Conservation (phyloP, 1,284 basidiomycete species). For the Dichomitus squalens region DNA sequence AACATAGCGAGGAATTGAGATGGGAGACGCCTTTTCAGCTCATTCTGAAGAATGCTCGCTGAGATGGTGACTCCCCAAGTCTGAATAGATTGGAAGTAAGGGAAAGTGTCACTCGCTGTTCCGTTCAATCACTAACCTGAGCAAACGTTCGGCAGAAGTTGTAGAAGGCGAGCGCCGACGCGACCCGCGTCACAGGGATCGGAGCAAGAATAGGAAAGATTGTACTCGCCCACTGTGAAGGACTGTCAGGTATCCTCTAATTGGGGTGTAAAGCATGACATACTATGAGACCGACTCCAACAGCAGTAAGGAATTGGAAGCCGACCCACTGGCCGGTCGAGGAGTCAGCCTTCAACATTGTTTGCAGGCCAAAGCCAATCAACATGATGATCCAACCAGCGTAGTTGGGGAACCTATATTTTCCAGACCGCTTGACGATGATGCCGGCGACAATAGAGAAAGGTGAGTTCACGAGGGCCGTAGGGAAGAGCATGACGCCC, state of each 20-base stretch:
- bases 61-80: constrained; percentile 44
- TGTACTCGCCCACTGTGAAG: constrained; percentile 25
- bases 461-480: constrained; percentile 26
- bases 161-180: constrained; percentile 35
- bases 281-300: constrained; percentile 31
- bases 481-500: constrained; percentile 30
- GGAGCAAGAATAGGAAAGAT: constrained; percentile 40
- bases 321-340: constrained; percentile 34
- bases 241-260: too few relatives aligned
- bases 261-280: too few relatives aligned
- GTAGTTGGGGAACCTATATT: constrained; percentile 29
- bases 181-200: constrained; percentile 31
- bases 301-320: constrained; percentile 32
- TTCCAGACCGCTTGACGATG: constrained; percentile 21
- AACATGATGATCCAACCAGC: constrained; percentile 33
- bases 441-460: constrained; percentile 28
- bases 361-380: constrained; percentile 34
- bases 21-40: constrained; percentile 38
- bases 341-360: constrained; percentile 29
- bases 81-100: constrained; percentile 15
- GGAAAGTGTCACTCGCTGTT: neutral
- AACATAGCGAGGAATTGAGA: constrained; percentile 34
- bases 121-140: too few relatives aligned
- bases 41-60: constrained; percentile 42
- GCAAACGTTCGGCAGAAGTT: constrained; percentile 35